Evolutionary conservation across 805 yeast species (phyloP).

Genomic region (Cyberlindnera xylosilytica): DNA sequence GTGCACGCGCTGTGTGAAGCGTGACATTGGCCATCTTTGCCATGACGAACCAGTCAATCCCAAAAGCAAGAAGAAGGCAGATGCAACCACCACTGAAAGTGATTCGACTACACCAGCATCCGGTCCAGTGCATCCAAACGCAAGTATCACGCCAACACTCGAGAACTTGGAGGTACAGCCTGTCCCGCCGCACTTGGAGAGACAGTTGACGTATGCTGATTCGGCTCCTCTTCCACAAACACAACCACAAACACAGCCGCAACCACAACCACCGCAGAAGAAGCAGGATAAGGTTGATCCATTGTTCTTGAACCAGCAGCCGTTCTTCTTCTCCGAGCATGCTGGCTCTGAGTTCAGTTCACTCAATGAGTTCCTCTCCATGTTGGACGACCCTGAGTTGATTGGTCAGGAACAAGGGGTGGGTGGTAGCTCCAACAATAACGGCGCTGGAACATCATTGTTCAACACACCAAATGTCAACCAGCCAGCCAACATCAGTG

Average conservation of each 20-base stretch:
- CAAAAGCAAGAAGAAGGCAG: conserved; percentile 23
- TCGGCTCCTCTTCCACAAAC: conserved; percentile 3
- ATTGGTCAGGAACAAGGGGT: conserved; percentile 35
- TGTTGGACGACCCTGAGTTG: conserved; percentile 83
- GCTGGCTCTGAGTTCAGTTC: conserved; percentile 92
- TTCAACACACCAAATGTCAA: conserved; percentile 9
- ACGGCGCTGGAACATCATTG: conserved; percentile 3
- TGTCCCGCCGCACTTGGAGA: conserved; percentile 23
- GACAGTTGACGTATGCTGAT: conserved; percentile 10
- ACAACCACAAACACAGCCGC: conserved; percentile 3
- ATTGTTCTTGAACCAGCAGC: conserved; percentile 46
- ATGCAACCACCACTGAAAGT: conserved; percentile 1
- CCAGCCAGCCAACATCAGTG: conserved; percentile 7
- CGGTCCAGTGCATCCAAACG: not conserved
- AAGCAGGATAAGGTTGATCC: conserved; percentile 16
- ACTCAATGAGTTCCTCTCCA: conserved; percentile 80
- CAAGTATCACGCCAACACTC: conserved; percentile 10
- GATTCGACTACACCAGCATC: conserved; percentile 2
- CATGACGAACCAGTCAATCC: conserved; percentile 29
- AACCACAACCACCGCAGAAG: conserved; percentile 3
- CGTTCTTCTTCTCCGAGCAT: conserved; percentile 84
- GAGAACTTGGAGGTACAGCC: conserved; percentile 18
- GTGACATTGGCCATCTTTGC: conserved; percentile 87
- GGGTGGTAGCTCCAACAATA: conserved; percentile 1
- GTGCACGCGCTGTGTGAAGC: conserved; percentile 77